Conservation (phyloP, 192 early-diverging fungal species). For the Rhizophagus prolifer region DNA sequence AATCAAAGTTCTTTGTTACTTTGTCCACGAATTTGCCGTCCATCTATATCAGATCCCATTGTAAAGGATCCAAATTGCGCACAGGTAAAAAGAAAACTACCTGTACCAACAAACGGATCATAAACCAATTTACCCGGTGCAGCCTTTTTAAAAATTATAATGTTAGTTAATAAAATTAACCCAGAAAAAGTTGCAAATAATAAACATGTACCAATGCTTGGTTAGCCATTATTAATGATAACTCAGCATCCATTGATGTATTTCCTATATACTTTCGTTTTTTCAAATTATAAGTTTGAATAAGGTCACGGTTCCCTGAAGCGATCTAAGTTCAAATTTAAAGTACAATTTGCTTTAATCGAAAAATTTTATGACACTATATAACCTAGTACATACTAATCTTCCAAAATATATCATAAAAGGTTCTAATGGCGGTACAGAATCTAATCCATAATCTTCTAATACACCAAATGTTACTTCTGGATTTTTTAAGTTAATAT, state of each 20-base stretch:
- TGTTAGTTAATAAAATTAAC: neutral
- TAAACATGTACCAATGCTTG: slow-evolving; percentile 69
- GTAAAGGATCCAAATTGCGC: slow-evolving; percentile 92
- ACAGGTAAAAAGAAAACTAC: slow-evolving; percentile 89
- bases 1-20: slow-evolving; percentile 34
- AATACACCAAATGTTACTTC: slow-evolving; percentile 71
- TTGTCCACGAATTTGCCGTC: slow-evolving; percentile 93
- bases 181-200: neutral
- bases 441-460: slow-evolving; percentile 73
- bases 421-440: slow-evolving; percentile 32
- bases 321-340: slow-evolving; percentile 49
- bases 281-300: slow-evolving; percentile 90
- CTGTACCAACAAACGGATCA: slow-evolving; percentile 98
- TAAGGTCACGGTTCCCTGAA: slow-evolving; percentile 65
- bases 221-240: slow-evolving; percentile 96
- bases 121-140: slow-evolving; percentile 75
- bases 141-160: slow-evolving; percentile 37
- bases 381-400: slow-evolving; percentile 40
- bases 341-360: neutral
- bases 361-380: neutral
- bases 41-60: slow-evolving; percentile 96
- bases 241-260: slow-evolving; percentile 97
- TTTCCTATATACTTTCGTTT: slow-evolving; percentile 93
- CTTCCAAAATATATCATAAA: slow-evolving; percentile 69
- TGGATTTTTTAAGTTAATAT: slow-evolving; percentile 81